Evolutionary conservation across 2,329 filamentous ascomycete genomes (phyloP), one percentile per base, ranked within the genome.

Genomic region (Aspergillus spinulosporus): DNA sequence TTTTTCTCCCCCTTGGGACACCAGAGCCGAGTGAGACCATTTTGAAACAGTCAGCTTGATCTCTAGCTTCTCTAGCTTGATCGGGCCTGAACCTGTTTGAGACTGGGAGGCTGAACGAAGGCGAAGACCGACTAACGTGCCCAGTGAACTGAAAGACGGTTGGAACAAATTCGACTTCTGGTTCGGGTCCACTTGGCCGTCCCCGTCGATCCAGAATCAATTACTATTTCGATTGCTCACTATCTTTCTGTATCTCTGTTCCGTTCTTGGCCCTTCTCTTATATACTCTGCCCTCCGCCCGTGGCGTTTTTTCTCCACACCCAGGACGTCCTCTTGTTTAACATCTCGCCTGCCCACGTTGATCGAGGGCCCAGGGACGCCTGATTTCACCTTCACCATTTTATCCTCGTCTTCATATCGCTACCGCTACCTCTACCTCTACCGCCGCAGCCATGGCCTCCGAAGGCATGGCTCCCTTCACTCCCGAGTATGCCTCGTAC

Each of bases 401-500:
- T n/a, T 4, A 11, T 11, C 34, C 34, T 11, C 40, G 9, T 43
- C 5, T 8, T 5, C 6, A 21, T 21, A 21, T 21, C 21, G 21
- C 40, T 12, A 14, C 14, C 40, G n/a, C 40, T 8, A 9, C 40
- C 8, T 7, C 40, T 45, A 53, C 29, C 14, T 12, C 26, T 11
- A 40, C 12, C 12, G 28, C 42, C 21, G n/a, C 58, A 60, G 61
- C 43, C 54, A 74, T 73, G 64, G 63, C 64, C 56, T 64, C 68
- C 37, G 65, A 67, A 61, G 64, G 63, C 54, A 62, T 64, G 49
- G 61, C 64, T 56, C 65, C 67, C 12, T 76, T 68, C 59, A 59
- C 64, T 52, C 76, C 76, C 21, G 68, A 76, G 47, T 79, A 78
- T 67, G 76, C 77, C 21, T 79, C 77, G 21, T 79, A 79, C 70